A percentile compares a stretch with the other conserved stretches of the same genome.
Evolutionary conservation across 2,329 filamentous ascomycete species (phyloP).

Genomic region (Aspergillus aculeatus): DNA sequence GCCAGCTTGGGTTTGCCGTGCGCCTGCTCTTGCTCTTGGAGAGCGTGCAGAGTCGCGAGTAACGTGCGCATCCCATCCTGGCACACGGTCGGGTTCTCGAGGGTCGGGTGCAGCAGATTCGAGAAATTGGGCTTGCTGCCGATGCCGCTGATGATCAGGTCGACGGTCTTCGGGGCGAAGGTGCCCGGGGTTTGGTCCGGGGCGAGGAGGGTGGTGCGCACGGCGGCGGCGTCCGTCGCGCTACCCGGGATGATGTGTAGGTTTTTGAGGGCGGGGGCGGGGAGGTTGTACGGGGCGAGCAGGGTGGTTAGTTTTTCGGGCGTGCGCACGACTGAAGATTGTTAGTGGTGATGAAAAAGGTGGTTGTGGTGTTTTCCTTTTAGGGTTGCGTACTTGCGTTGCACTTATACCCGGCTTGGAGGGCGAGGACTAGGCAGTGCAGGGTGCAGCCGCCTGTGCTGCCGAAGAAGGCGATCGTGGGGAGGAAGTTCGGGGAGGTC

Average conservation of each 20-base stretch:
- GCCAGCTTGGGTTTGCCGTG: conserved; percentile 30
- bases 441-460: conserved; percentile 52
- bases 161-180: conserved; percentile 28
- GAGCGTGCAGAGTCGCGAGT: conserved; percentile 18
- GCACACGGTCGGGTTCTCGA: conserved; percentile 38
- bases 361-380: not conserved
- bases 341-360: not conserved
- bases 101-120: conserved; percentile 25
- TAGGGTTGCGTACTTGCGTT: conserved; percentile 36
- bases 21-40: not conserved
- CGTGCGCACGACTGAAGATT: conserved; percentile 43
- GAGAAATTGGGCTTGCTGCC: conserved; percentile 37
- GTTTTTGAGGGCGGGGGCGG: conserved; percentile 31
- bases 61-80: conserved; percentile 31
- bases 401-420: conserved; percentile 47
- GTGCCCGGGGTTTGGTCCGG: conserved; percentile 10
- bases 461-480: conserved; percentile 52
- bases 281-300: conserved; percentile 44
- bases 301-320: conserved; percentile 49
- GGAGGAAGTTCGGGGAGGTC: conserved; percentile 4
- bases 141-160: conserved; percentile 50
- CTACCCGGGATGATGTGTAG: conserved; percentile 52
- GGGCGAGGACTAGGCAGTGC: conserved; percentile 44
- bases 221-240: conserved; percentile 42
- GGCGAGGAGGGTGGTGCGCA: conserved; percentile 35